A percentile compares a stretch with the other conserved stretches of the same genome.
Conservation (phyloP, 345 rosid genomes). For the Pseudoturritis turrita region DNA sequence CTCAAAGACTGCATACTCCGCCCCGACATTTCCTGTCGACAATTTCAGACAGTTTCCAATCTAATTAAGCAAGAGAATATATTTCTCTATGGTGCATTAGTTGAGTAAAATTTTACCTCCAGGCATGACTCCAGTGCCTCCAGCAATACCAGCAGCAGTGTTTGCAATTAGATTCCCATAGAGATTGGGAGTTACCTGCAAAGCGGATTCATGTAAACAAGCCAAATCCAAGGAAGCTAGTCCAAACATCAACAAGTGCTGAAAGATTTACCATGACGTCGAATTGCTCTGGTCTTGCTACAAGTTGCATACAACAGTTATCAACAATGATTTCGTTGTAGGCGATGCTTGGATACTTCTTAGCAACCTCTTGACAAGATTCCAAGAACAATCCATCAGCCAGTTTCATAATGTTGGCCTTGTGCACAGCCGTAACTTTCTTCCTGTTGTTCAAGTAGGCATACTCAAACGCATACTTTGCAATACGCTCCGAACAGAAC, state of each 20-base stretch:
- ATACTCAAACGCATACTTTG: conserved; percentile 96
- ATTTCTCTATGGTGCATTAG: not conserved
- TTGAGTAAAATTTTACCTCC: conserved; percentile 60
- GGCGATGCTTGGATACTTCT: conserved; percentile 75
- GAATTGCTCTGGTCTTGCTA: conserved; percentile 95
- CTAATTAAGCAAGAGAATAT: not conserved
- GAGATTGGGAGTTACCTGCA: conserved; percentile 87
- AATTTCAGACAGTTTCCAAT: not conserved
- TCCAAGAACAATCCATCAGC: conserved; percentile 98
- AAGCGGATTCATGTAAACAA: not conserved
- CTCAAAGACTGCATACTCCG: conserved; percentile 86
- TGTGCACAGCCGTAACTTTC: conserved; percentile 94
- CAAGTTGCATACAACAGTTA: conserved; percentile 98
- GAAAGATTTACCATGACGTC: conserved; percentile 76
- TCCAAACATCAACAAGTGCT: not conserved
- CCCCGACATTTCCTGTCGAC: conserved; percentile 72
- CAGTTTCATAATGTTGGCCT: conserved; percentile 97
- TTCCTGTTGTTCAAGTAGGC: conserved; percentile 93
- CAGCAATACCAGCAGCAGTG: conserved; percentile 96
- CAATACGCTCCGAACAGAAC: conserved; percentile 96
- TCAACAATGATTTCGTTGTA: conserved; percentile 94
- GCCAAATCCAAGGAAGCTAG: not conserved
- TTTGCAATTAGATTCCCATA: conserved; percentile 89
- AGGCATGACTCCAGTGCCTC: conserved; percentile 98
- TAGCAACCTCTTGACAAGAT: conserved; percentile 90